phyloP scores from a whole-genome alignment of 2,329 filamentous ascomycete species.

The Aureobasidium sp. region DNA sequence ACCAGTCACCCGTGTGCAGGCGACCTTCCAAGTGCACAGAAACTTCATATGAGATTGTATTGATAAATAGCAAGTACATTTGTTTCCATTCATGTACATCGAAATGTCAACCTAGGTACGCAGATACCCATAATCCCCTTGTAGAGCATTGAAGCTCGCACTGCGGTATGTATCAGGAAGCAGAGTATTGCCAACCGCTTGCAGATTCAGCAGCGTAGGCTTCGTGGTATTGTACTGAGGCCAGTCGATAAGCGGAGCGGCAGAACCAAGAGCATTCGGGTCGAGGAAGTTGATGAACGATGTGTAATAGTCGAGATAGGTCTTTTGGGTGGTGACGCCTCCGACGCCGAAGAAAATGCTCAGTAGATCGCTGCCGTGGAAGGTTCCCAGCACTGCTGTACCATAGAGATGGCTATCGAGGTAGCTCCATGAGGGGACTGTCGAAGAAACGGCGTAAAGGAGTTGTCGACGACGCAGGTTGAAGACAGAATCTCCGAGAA shows the following conservation, averaged over 20 bases:
- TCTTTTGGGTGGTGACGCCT: slow-evolving; percentile 22
- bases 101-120: neutral
- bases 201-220: slow-evolving; percentile 45
- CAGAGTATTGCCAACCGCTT: slow-evolving; percentile 31
- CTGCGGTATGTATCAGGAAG: slow-evolving; percentile 34
- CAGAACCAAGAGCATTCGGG: slow-evolving; percentile 52
- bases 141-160: neutral
- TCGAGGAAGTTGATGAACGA: slow-evolving; percentile 65
- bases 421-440: slow-evolving; percentile 67
- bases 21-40: neutral
- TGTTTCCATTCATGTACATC: neutral
- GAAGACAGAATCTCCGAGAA: slow-evolving; percentile 70
- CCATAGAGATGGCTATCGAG: slow-evolving; percentile 65
- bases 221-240: slow-evolving; percentile 47
- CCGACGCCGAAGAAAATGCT: slow-evolving; percentile 61
- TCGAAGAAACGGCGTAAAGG: slow-evolving; percentile 42
- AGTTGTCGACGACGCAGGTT: slow-evolving; percentile 63
- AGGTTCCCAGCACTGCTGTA: slow-evolving; percentile 66
- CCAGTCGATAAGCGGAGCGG: slow-evolving; percentile 40
- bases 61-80: neutral
- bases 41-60: neutral
- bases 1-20: too few relatives aligned
- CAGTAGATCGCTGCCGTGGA: slow-evolving; percentile 64
- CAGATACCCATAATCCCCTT: neutral
- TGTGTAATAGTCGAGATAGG: slow-evolving; percentile 63